These are phyloP conservation scores for Xylogone sp. DNA, from an alignment of 2,329 filamentous ascomycete species.

Conservation along the genomic window DNA sequence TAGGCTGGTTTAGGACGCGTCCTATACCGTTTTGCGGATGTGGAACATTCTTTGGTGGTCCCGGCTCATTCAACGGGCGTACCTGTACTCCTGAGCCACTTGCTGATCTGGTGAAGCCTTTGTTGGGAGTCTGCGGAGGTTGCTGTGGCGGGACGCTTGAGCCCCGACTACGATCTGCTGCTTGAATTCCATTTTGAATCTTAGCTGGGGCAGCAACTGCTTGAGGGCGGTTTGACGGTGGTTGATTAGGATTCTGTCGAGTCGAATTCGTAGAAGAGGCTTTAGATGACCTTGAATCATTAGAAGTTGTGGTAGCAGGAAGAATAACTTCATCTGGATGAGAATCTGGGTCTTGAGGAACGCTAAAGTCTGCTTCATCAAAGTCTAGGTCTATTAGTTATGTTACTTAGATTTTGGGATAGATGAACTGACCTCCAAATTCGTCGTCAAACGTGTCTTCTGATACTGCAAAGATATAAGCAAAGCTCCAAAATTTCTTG, in stretches of 20 bases:
- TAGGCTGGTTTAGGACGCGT: constrained; percentile 27
- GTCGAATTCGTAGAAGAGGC: constrained; percentile 6
- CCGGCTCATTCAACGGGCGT: constrained; percentile 13
- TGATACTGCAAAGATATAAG: constrained; percentile 29
- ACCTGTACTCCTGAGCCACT: constrained; percentile 14
- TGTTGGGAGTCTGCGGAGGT: constrained; percentile 25
- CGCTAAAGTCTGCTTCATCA: constrained; percentile 73
- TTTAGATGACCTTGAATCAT: constrained; percentile 1
- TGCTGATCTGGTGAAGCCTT: constrained; percentile 21
- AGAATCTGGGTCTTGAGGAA: constrained; percentile 54
- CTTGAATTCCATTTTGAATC: constrained; percentile 14
- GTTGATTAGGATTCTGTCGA: constrained; percentile 24
- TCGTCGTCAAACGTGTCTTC: constrained; percentile 44
- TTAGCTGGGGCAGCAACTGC: constrained; percentile 23
- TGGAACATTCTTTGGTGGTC: constrained; percentile 8
- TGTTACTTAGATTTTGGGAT: constrained; percentile 18
- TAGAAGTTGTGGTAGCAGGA: constrained; percentile 26
- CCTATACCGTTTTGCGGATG: constrained; percentile 5
- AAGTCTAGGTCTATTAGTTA: constrained; percentile 52
- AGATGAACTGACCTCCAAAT: constrained; percentile 48
- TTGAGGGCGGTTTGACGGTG: constrained; percentile 17
- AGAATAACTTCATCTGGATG: constrained; percentile 76
- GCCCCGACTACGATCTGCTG: constrained; percentile 6
- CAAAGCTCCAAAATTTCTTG: constrained; percentile 19
- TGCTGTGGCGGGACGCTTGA: constrained; percentile 11